These are phyloP conservation scores for Dothiorella sarmentorum DNA, from an alignment of 2,329 filamentous ascomycete genomes.

Conservation along the genomic window DNA sequence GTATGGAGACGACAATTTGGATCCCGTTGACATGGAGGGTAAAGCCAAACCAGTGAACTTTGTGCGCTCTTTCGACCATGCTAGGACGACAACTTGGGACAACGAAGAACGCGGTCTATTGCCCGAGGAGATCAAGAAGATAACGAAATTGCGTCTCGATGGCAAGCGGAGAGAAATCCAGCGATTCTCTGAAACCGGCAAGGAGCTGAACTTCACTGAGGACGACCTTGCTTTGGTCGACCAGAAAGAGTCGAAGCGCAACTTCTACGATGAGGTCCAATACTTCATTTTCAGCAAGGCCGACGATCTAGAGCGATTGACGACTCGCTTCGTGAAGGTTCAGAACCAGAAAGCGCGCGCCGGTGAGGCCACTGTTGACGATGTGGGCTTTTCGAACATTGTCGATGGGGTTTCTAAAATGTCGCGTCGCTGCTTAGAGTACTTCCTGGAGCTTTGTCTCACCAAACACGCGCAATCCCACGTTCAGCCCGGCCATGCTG, in stretches of 20 bases:
- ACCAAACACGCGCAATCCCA: slow-evolving; percentile 88
- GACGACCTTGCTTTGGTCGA: slow-evolving; percentile 52
- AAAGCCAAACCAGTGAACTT: slow-evolving; percentile 90
- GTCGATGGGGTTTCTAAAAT: slow-evolving; percentile 76
- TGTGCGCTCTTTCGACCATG: slow-evolving; percentile 82
- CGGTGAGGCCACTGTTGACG: neutral
- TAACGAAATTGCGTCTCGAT: slow-evolving; percentile 66
- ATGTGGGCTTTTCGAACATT: slow-evolving; percentile 15
- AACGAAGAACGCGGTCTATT: slow-evolving; percentile 71
- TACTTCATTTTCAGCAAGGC: slow-evolving; percentile 66
- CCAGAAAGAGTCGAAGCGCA: slow-evolving; percentile 69
- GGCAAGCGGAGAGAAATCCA: slow-evolving; percentile 62
- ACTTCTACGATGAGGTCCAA: slow-evolving; percentile 76
- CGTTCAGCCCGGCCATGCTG: slow-evolving; percentile 91
- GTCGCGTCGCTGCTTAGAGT: slow-evolving; percentile 66
- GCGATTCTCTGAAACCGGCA: slow-evolving; percentile 25
- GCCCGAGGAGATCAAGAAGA: slow-evolving; percentile 67
- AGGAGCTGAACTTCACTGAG: slow-evolving; percentile 29
- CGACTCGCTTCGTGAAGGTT: slow-evolving; percentile 39
- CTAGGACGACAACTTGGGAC: slow-evolving; percentile 72
- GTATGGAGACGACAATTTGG: slow-evolving; percentile 91
- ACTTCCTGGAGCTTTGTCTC: slow-evolving; percentile 78
- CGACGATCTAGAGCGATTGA: slow-evolving; percentile 38
- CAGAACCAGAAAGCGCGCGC: slow-evolving; percentile 34
- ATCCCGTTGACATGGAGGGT: slow-evolving; percentile 97